Evolutionary conservation across 2,329 filamentous ascomycete species (phyloP), one percentile per base, ranked within the genome.

Genomic region (Trichoderma sp.): DNA sequence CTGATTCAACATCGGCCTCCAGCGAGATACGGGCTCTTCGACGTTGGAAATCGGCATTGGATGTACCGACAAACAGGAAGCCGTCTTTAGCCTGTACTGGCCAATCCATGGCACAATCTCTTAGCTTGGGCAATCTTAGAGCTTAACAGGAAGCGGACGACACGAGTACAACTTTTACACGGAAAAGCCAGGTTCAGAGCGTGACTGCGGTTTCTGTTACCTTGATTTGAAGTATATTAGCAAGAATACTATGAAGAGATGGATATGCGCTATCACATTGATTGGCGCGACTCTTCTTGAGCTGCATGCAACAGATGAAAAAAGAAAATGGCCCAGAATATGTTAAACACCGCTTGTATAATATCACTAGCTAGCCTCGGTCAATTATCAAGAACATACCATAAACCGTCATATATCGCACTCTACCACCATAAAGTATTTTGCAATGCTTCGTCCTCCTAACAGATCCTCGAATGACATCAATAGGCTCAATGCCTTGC

Each of bases 41-140:
- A 11, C 53, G 72, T 18, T 76, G 77, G 72, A 75, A 73, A 38
- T 77, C 76, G 3, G 74, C 56, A 12, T 16, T 67, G 60, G 64
- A 72, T 62, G 71, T n/a, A 16, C 31, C 64, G 27, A 53, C 16
- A 27, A 68, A 41, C 60, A 67, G 16, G 29, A 41, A 56, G 24
- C 14, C 33, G 21, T 53, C 65, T 29, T 27, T 24, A 3, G 14
- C 45, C 18, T 71, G 60, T 27, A 12, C 29, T 66, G 65, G 35
- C 11, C 33, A 27, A 27, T 35, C 65, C 7, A 50, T 76, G 33
- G 35, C 56, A 16, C 64, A 69, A 45, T 76, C 75, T 31, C 71
- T 71, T 31, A 76, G 75, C 69, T 56, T 76, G 56, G 45, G 59
- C 31, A 74, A 69, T 41, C 41, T 76, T 4, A 65, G 18, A 65